Base-by-base conservation (phyloP, 306 rosid genomes). In the Erythrophleum fordii region DNA sequence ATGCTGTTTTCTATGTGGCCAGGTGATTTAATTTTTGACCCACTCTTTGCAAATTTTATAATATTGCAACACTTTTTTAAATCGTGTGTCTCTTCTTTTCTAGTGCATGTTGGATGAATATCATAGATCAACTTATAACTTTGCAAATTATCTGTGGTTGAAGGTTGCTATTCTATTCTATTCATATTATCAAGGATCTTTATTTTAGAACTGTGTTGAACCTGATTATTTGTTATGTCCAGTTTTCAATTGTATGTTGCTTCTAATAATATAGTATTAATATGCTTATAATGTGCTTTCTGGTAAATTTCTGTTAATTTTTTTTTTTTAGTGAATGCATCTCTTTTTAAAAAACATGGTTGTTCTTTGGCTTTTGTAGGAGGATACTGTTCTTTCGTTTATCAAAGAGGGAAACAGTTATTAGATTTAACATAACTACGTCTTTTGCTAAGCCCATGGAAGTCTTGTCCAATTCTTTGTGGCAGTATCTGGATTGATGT, bases 1-100 rank as follows among this genome's bases (percentile, higher is more conserved):
- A 93, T 91, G 89, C 98, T 69, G 98, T 95, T 81, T 95, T 93
- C 85, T 95, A 91, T 86, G 99, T 93, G 78, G 99, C 99, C 90
- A 95, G 99, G 99, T 93, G 79, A 82, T 79, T 60, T 69, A 60
- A 37, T 81, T 79, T 77, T 71, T 34, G 73, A 66, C 65, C 72
- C 59, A 20, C 58, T 58, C 45, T 25, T 51, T 74, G 52, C 61
- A 72, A 68, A 42, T 75, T 53, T 52, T 82, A 28, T 79, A 77
- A 49, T 69, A 29, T 59, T 69, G 72, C 23, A 55, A 48, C 46
- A 26, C 45, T 42, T 69, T 78, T 45, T 75, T 52, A 39, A 18
- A 55, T 69, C 22, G 60, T 25, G n/a, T 56, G 39, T 61, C 71
- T 17, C 31, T 44, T 46, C 66, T 73, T 65, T 76, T 73, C 28